Conservation (phyloP, 2,329 filamentous ascomycete genomes). For the Cylindrodendrum hubeiense region DNA sequence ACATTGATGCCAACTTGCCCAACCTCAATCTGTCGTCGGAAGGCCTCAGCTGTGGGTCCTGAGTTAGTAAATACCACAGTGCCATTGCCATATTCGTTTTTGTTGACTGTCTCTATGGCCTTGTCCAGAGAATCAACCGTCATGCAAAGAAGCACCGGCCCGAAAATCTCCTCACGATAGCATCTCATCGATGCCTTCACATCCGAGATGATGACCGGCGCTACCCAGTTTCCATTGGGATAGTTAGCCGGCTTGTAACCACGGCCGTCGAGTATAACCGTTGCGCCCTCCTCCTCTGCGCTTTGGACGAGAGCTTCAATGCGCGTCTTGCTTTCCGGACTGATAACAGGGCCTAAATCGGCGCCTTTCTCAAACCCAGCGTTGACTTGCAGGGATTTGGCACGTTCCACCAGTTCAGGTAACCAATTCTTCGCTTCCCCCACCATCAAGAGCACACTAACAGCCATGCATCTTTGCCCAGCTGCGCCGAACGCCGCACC, state of each 20-base stretch:
- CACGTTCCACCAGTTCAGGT: conserved; percentile 78
- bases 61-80: background rate
- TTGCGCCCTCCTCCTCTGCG: conserved; percentile 82
- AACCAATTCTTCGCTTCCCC: conserved; percentile 87
- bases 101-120: background rate
- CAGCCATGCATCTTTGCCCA: conserved; percentile 86
- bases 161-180: conserved; percentile 3
- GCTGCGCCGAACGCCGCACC: conserved; percentile 87
- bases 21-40: background rate
- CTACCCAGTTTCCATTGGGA: conserved; percentile 4
- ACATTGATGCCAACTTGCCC: conserved; percentile 71
- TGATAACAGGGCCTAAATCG: conserved; percentile 84
- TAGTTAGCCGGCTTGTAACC: background rate
- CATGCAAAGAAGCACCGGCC: background rate
- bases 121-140: background rate
- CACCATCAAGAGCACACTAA: conserved; percentile 83
- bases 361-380: conserved; percentile 61
- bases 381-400: conserved; percentile 77
- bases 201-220: background rate
- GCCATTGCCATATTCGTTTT: conserved; percentile 4
- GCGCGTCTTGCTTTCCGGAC: conserved; percentile 78
- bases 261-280: conserved; percentile 82
- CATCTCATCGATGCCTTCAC: background rate
- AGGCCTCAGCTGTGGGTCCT: background rate
- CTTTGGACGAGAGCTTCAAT: conserved; percentile 80